Evolutionary conservation across 345 rosid species (phyloP), one percentile per base, ranked within the genome.

Genomic region (Psidium guajava): DNA sequence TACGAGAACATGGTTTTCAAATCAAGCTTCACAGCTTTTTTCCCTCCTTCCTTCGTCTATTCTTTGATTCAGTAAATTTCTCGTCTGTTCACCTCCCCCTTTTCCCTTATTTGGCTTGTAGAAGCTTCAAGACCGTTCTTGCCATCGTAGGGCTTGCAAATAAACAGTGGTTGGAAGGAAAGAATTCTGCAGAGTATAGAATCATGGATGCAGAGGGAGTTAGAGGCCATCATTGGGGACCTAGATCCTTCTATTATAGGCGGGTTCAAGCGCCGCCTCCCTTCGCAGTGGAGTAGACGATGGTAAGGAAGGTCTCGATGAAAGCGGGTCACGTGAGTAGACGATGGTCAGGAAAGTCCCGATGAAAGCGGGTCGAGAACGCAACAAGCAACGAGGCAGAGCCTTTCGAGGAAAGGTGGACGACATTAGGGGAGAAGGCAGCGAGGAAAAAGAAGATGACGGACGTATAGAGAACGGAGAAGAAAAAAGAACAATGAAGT

Each of bases 121-220:
- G 53, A 50, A 53, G 75, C 42, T 28, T 20, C 57, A 53, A 14
- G 52, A 11, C 6, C 55, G 2, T 52, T 27, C 12, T 55, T 3
- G 6, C 84, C 52, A 80, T 85, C 84, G 55, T 53, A 57, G 98
- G 86, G 84, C 64, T 53, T 50, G 52, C 51, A 81, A 27, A 82
- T 87, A 86, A 88, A 86, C 83, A 88, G 85, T 87, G 87, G 80
- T 56, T 53, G 59, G 32, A 92, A 87, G 86, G 91, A 90, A 83
- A 90, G 82, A 80, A 69, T 91, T 11, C 28, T 82, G 82, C 89
- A 86, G 87, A 93, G 89, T 85, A 87, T 91, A 84, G 93, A 92
- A 83, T 93, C 98, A 22, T 94, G 98, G 98, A 90, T 94, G 53
- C 83, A 58, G 82, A 93, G 98, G 88, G 98, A 95, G 94, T 85